A percentile compares a stretch with the other conserved stretches of the same genome.
Conservation (phyloP, 2,329 filamentous ascomycete species). For the Westerdykella sp. region DNA sequence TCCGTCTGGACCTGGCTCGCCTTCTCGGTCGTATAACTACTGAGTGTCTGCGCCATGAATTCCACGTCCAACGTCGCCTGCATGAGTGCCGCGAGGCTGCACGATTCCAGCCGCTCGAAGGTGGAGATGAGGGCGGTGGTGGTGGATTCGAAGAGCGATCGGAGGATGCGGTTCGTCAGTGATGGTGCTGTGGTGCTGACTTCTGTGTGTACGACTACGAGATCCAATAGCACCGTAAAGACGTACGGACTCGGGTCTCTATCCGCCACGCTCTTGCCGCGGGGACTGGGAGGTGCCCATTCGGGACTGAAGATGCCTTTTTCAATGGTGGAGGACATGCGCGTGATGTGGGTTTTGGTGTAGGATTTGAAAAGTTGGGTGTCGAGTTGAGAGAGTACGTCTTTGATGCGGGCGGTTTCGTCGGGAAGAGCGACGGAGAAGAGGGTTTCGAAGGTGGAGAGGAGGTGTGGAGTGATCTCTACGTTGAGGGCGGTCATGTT, state of each 20-base stretch:
- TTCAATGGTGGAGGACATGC: conserved; percentile 63
- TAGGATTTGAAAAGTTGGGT: conserved; percentile 87
- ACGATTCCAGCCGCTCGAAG: conserved; percentile 60
- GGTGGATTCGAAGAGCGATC: conserved; percentile 76
- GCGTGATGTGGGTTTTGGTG: conserved; percentile 55
- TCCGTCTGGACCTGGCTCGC: conserved; percentile 77
- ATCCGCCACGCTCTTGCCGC: conserved; percentile 42
- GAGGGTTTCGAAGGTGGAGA: conserved; percentile 84
- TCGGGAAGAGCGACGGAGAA: conserved; percentile 94
- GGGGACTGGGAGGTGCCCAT: conserved; percentile 60
- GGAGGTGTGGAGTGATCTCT: conserved; percentile 79
- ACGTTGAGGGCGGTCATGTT: conserved; percentile 80
- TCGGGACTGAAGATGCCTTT: conserved; percentile 62
- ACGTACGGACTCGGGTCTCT: conserved; percentile 79
- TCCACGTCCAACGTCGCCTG: conserved; percentile 97
- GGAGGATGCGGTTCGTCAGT: conserved; percentile 74
- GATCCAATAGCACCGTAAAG: conserved; percentile 74
- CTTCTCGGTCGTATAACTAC: conserved; percentile 78
- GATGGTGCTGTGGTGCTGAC: conserved; percentile 53
- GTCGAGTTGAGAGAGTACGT: conserved; percentile 87
- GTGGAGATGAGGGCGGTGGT: conserved; percentile 74
- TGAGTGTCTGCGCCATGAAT: conserved; percentile 90
- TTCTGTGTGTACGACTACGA: conserved; percentile 89
- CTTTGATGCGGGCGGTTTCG: conserved; percentile 83
- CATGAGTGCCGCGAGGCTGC: conserved; percentile 77